phyloP scores from a whole-genome alignment of 2,329 filamentous ascomycete genomes.

The Ilyonectria destructans region DNA sequence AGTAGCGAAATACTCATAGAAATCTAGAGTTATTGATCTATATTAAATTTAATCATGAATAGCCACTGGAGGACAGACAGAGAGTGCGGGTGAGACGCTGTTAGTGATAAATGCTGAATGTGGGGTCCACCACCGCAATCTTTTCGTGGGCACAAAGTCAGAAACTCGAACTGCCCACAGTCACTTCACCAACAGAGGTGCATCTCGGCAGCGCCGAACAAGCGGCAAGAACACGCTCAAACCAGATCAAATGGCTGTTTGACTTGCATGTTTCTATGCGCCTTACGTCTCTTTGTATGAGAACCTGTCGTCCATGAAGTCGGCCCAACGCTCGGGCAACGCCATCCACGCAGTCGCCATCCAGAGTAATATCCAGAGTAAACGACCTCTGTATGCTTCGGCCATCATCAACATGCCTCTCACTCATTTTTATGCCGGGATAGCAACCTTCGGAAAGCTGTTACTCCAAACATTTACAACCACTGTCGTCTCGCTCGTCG shows the following conservation, averaged over 20 bases:
- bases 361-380: not conserved
- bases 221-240: not conserved
- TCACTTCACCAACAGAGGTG: not conserved
- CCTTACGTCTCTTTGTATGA: too few relatives aligned
- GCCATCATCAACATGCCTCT: constrained; percentile 28
- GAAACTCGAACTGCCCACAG: constrained; percentile 5
- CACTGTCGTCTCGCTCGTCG: constrained; percentile 23
- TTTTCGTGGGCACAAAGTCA: constrained; percentile 7
- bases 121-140: constrained; percentile 9
- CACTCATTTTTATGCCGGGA: constrained; percentile 14
- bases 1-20: too few relatives aligned
- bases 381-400: constrained; percentile 33
- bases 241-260: not conserved
- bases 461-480: constrained; percentile 11
- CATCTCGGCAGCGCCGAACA: not conserved
- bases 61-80: not conserved
- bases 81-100: not conserved
- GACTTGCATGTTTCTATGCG: not conserved
- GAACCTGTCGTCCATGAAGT: not conserved
- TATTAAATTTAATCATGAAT: not conserved
- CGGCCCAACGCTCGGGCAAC: too few relatives aligned
- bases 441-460: constrained; percentile 14
- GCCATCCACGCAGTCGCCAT: not conserved
- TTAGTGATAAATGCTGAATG: not conserved
- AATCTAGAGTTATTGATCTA: too few relatives aligned